A percentile compares a stretch with the other conserved stretches of the same genome.
These are phyloP conservation scores for Hyaloscypha hepaticicola DNA, from an alignment of 495 filamentous ascomycete genomes.

Conservation along the genomic window DNA sequence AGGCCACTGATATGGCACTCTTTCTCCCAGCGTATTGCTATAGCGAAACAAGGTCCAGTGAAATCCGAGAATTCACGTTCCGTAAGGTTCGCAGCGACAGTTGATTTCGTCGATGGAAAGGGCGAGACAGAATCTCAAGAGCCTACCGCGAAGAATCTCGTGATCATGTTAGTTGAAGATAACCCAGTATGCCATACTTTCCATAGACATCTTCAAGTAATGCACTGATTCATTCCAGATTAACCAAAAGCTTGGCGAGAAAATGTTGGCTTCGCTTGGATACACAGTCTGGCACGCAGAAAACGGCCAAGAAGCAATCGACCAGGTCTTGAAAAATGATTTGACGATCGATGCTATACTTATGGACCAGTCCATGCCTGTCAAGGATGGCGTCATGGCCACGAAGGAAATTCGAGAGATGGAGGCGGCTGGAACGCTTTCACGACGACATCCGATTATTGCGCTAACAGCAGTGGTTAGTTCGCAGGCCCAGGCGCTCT, in stretches of 20 bases:
- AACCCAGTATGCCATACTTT: constrained; percentile 27
- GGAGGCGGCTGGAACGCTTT: constrained; percentile 24
- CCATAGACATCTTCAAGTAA: neutral
- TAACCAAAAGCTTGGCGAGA: constrained; percentile 34
- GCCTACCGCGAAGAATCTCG: constrained; percentile 13
- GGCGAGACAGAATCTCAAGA: constrained; percentile 20
- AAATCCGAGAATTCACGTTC: constrained; percentile 12
- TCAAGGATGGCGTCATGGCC: constrained; percentile 31
- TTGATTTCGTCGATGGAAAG: constrained; percentile 25
- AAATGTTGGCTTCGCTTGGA: constrained; percentile 29
- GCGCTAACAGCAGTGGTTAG: constrained; percentile 50
- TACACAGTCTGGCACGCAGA: constrained; percentile 26
- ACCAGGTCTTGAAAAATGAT: constrained; percentile 4
- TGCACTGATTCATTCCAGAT: constrained; percentile 21
- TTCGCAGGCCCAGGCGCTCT: constrained; percentile 41
- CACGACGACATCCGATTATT: constrained; percentile 40
- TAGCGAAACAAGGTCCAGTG: constrained; percentile 13
- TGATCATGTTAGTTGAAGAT: constrained; percentile 33
- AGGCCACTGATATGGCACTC: constrained; percentile 34
- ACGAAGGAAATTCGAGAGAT: constrained; percentile 33
- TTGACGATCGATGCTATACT: constrained; percentile 27
- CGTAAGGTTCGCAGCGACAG: constrained; percentile 30
- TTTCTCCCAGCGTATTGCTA: constrained; percentile 28
- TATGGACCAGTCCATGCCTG: constrained; percentile 35
- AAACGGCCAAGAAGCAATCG: constrained; percentile 20